Conservation (phyloP, 345 rosid genomes). For the Isatis tinctoria region DNA sequence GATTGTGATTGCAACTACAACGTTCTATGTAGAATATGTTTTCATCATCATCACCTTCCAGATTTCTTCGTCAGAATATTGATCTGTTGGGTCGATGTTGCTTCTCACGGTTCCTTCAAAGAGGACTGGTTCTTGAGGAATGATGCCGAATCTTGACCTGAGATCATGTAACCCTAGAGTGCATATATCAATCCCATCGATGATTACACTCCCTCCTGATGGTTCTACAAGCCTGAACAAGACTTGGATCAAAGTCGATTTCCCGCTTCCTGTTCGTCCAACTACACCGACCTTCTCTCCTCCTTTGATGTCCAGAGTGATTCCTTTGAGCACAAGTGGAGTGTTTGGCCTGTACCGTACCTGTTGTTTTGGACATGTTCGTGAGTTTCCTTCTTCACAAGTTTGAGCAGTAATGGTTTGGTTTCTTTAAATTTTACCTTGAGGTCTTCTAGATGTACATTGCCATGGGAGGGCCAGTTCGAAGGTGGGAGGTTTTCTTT, state of each 20-base stretch:
- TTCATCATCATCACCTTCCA: slow-evolving; percentile 54
- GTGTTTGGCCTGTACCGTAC: slow-evolving; percentile 87
- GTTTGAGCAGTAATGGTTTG: not conserved
- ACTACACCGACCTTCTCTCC: slow-evolving; percentile 93
- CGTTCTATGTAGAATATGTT: not conserved
- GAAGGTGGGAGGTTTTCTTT: slow-evolving; percentile 58
- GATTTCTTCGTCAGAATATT: slow-evolving; percentile 75
- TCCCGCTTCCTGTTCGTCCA: slow-evolving; percentile 96
- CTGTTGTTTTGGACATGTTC: slow-evolving; percentile 35
- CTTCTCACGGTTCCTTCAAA: slow-evolving; percentile 96
- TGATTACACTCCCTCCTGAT: slow-evolving; percentile 65
- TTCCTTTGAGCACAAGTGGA: slow-evolving; percentile 84
- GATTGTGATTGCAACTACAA: not conserved
- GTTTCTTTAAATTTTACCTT: slow-evolving; percentile 44
- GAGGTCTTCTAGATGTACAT: slow-evolving; percentile 68
- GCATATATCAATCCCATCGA: slow-evolving; percentile 80
- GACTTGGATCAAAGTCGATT: slow-evolving; percentile 87
- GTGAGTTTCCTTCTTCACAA: not conserved
- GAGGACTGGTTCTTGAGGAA: slow-evolving; percentile 95
- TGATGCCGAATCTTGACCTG: slow-evolving; percentile 88
- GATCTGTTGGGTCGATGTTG: slow-evolving; percentile 82
- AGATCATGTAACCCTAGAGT: slow-evolving; percentile 83
- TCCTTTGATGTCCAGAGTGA: slow-evolving; percentile 64
- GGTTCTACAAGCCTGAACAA: slow-evolving; percentile 92
- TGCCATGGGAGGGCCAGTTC: slow-evolving; percentile 75